Conservation (phyloP, 257 asterid genomes). For the Striga asiatica region DNA sequence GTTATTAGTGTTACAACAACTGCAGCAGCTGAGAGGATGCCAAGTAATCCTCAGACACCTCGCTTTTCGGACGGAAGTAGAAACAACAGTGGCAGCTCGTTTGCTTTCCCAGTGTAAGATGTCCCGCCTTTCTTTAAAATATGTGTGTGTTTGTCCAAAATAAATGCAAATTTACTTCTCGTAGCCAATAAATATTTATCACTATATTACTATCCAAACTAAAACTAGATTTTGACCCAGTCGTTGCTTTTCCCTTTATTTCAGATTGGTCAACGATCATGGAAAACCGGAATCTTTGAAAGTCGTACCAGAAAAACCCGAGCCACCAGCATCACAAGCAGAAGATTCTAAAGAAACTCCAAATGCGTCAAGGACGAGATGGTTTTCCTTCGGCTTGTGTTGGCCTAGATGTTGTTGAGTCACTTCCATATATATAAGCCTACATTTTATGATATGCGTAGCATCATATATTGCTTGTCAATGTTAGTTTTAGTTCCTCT, state of each 20-base stretch:
- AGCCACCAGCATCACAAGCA: neutral
- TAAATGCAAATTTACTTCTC: too few species aligned
- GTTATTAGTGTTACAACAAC: slow-evolving; percentile 1
- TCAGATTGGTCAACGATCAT: slow-evolving; percentile 36
- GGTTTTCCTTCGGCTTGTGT: slow-evolving; percentile 27
- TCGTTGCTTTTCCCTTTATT: too few species aligned
- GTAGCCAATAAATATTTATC: too few species aligned
- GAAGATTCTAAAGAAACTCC: slow-evolving; percentile 1
- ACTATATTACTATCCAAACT: too few species aligned
- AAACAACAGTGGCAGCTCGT: slow-evolving; percentile 36
- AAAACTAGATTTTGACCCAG: too few species aligned
- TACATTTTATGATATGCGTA: too few species aligned
- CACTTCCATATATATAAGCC: too few species aligned
- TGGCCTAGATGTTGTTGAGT: slow-evolving; percentile 29
- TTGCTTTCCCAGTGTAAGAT: slow-evolving; percentile 59
- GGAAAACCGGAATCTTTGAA: slow-evolving; percentile 23
- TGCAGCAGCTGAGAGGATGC: neutral
- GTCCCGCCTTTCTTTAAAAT: neutral
- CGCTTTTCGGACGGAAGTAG: slow-evolving; percentile 44
- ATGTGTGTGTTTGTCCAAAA: too few species aligned
- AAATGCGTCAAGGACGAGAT: slow-evolving; percentile 15
- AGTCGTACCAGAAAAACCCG: slow-evolving; percentile 22
- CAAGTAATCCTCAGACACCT: slow-evolving; percentile 15
- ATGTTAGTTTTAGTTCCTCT: too few species aligned
- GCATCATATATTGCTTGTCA: too few species aligned